Percentiles rank a stretch among this genome's conserved stretches.
These are phyloP conservation scores for Isoetes taiwanensis DNA, from an alignment of 75 land plant species.

Conservation along the genomic window DNA sequence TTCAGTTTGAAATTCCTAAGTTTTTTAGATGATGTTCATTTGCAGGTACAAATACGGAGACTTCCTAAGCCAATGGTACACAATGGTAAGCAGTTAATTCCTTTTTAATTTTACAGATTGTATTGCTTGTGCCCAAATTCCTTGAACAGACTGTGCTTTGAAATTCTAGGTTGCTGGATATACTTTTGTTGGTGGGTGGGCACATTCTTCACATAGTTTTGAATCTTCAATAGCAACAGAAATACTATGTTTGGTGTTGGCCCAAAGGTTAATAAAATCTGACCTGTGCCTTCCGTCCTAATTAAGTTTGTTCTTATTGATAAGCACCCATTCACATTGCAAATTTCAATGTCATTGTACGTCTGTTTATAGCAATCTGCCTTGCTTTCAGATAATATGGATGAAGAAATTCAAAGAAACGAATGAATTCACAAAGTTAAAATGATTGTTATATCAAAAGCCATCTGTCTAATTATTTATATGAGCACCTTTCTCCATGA, in stretches of 20 bases:
- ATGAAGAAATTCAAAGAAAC: no score
- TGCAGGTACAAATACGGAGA: slow-evolving; percentile 82
- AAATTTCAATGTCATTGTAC: no score
- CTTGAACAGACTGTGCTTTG: neutral
- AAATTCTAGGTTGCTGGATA: slow-evolving; percentile 81
- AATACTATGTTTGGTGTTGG: slow-evolving; percentile 96
- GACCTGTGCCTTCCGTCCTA: neutral
- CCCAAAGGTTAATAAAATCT: slow-evolving; percentile 70
- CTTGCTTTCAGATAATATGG: no score
- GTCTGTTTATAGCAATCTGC: no score
- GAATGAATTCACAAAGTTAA: no score
- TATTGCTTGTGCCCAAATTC: no score
- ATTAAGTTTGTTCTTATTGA: no score
- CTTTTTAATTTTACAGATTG: no score
- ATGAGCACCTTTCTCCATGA: no score
- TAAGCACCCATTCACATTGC: no score
- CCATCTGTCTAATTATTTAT: no score
- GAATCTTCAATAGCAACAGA: slow-evolving; percentile 91
- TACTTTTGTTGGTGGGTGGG: slow-evolving; percentile 94
- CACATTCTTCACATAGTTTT: slow-evolving; percentile 95
- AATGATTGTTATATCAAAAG: no score
- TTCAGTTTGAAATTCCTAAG: slow-evolving; percentile 1
- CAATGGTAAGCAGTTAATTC: slow-evolving; percentile 66
- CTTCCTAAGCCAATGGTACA: slow-evolving; percentile 94
- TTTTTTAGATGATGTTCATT: neutral